Conservation (phyloP, 2,329 filamentous ascomycete species). For the Clarireedia paspali region DNA sequence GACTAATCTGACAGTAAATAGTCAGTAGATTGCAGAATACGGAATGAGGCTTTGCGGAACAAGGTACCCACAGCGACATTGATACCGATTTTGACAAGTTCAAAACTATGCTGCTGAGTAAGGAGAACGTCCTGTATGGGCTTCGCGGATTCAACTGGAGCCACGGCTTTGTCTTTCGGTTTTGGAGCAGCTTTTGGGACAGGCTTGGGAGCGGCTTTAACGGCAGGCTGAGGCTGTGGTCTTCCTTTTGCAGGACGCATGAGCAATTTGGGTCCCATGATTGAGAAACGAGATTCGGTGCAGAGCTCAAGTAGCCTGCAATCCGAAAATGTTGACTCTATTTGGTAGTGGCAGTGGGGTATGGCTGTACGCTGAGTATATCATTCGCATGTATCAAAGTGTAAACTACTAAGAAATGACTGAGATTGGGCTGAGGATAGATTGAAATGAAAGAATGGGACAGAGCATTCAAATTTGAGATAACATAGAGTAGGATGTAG, state of each 20-base stretch:
- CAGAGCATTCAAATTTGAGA: too few relatives aligned
- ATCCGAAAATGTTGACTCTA: too few relatives aligned
- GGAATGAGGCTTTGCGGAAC: neutral
- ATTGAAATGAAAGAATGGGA: too few relatives aligned
- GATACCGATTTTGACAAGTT: slow-evolving; percentile 14
- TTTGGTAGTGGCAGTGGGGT: too few relatives aligned
- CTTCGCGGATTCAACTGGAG: neutral
- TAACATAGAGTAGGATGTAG: too few relatives aligned
- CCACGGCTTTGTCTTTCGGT: neutral
- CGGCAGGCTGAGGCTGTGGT: neutral
- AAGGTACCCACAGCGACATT: slow-evolving; percentile 11
- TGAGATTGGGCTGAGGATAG: too few relatives aligned
- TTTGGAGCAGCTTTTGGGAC: neutral
- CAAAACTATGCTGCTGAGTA: slow-evolving; percentile 11
- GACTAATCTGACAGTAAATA: slow-evolving; percentile 11
- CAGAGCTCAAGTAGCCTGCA: too few relatives aligned
- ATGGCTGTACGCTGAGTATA: too few relatives aligned
- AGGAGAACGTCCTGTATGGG: slow-evolving; percentile 1
- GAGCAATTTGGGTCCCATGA: neutral
- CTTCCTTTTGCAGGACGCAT: neutral
- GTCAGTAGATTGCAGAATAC: neutral
- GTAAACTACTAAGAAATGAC: too few relatives aligned
- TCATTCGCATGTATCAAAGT: too few relatives aligned
- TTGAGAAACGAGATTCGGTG: neutral
- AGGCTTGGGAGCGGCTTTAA: neutral